Evolutionary conservation across 208 protist species (phyloP).

Genomic region (Leishmania arabica): DNA sequence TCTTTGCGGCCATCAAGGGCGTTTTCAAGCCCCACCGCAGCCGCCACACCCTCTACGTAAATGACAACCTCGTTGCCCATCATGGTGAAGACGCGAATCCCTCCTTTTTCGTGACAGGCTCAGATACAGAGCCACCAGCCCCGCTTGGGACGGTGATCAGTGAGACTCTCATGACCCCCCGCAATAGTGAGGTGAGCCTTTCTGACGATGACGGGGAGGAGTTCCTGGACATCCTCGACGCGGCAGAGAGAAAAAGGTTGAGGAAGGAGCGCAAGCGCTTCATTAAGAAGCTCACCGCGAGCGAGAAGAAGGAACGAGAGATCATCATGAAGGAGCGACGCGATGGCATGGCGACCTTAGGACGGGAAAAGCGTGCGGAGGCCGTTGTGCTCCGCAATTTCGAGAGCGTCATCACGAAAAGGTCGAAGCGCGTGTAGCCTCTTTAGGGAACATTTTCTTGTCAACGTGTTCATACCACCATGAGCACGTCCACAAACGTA

Average conservation of each 20-base stretch:
- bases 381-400: slow-evolving; percentile 16
- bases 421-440: slow-evolving; percentile 7
- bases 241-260: slow-evolving; percentile 33
- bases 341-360: slow-evolving; percentile 37
- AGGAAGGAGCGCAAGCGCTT: slow-evolving; percentile 41
- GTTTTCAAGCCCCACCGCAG: slow-evolving; percentile 23
- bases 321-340: slow-evolving; percentile 29
- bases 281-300: slow-evolving; percentile 32
- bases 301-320: slow-evolving; percentile 46
- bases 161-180: background rate
- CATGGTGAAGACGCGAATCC: slow-evolving; percentile 10
- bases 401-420: slow-evolving; percentile 13
- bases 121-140: background rate
- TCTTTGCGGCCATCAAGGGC: slow-evolving; percentile 19
- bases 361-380: slow-evolving; percentile 24
- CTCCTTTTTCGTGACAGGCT: background rate
- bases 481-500: background rate
- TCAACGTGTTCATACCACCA: background rate
- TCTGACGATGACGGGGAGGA: slow-evolving; percentile 17
- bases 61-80: slow-evolving; percentile 16
- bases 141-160: background rate
- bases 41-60: background rate
- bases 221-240: slow-evolving; percentile 23
- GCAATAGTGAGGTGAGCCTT: background rate
- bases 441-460: background rate